Percentiles rank a stretch among this genome's conserved stretches.
These are phyloP conservation scores for Talaromyces stipitatus DNA, from an alignment of 495 filamentous ascomycete species.

Conservation along the genomic window DNA sequence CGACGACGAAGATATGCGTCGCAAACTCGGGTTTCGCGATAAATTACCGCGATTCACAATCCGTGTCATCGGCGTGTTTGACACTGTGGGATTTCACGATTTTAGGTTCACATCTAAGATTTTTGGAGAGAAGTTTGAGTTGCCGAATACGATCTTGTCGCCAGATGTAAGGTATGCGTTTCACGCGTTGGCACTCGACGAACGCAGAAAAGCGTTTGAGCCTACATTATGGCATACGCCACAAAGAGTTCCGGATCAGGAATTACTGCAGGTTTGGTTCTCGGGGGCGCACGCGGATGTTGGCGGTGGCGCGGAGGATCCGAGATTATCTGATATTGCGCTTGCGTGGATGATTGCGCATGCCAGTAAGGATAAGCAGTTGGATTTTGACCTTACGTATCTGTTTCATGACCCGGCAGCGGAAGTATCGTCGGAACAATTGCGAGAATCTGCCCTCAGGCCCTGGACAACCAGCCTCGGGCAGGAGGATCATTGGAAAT, in stretches of 20 bases:
- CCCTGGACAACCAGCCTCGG: slow-evolving; percentile 15
- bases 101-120: slow-evolving; percentile 15
- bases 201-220: slow-evolving; percentile 41
- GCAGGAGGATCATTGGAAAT: slow-evolving; percentile 6
- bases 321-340: slow-evolving; percentile 30
- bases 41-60: slow-evolving; percentile 23
- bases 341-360: slow-evolving; percentile 43
- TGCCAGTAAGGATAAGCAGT: slow-evolving; percentile 15
- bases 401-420: slow-evolving; percentile 12
- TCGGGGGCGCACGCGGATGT: slow-evolving; percentile 46
- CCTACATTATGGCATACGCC: slow-evolving; percentile 49
- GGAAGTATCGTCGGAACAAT: no score
- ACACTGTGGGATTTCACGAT: slow-evolving; percentile 47
- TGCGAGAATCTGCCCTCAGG: background rate
- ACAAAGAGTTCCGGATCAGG: slow-evolving; percentile 13
- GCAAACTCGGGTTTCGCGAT: slow-evolving; percentile 11
- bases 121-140: slow-evolving; percentile 17
- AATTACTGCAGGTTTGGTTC: slow-evolving; percentile 48
- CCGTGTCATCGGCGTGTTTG: slow-evolving; percentile 50
- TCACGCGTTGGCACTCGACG: slow-evolving; percentile 53
- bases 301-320: slow-evolving; percentile 39
- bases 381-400: slow-evolving; percentile 11
- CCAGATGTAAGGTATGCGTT: slow-evolving; percentile 48
- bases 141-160: slow-evolving; percentile 22
- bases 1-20: slow-evolving; percentile 13